Conservation (phyloP, 331 rosid species). For the Cydonia oblonga region DNA sequence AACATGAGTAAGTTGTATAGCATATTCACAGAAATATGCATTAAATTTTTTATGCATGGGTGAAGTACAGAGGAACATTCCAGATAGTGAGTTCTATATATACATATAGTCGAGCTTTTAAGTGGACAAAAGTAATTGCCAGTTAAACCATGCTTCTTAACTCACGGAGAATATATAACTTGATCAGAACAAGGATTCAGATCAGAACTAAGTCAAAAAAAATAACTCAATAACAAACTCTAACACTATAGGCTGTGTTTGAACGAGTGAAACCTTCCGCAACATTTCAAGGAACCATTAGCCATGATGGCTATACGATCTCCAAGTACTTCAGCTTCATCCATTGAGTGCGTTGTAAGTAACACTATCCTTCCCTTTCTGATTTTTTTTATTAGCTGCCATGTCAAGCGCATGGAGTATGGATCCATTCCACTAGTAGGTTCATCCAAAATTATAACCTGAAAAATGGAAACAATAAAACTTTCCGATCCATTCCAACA, state of each 20-base stretch:
- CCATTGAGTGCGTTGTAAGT: constrained; percentile 97
- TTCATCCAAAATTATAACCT: constrained; percentile 93
- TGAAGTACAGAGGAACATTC: background rate
- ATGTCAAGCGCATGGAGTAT: constrained; percentile 93
- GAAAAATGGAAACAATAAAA: constrained; percentile 22
- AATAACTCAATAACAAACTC: background rate
- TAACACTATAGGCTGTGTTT: background rate
- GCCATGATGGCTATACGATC: constrained; percentile 99
- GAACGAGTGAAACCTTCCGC: constrained; percentile 61
- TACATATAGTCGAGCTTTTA: background rate
- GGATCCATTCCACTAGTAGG: constrained; percentile 99
- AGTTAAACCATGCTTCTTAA: background rate
- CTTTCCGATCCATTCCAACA: background rate
- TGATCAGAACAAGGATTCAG: background rate
- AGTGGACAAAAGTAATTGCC: background rate
- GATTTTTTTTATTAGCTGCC: constrained; percentile 89
- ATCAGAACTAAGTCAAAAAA: background rate
- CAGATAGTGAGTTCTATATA: background rate
- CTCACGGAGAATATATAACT: background rate
- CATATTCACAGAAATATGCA: background rate
- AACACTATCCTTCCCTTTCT: constrained; percentile 92
- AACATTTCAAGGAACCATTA: constrained; percentile 88
- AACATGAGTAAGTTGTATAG: background rate
- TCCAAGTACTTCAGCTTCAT: constrained; percentile 98
- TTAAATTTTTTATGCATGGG: background rate